These are phyloP conservation scores for Leccinum pellstonianum DNA, from an alignment of 768 basidiomycete species.

Conservation along the genomic window DNA sequence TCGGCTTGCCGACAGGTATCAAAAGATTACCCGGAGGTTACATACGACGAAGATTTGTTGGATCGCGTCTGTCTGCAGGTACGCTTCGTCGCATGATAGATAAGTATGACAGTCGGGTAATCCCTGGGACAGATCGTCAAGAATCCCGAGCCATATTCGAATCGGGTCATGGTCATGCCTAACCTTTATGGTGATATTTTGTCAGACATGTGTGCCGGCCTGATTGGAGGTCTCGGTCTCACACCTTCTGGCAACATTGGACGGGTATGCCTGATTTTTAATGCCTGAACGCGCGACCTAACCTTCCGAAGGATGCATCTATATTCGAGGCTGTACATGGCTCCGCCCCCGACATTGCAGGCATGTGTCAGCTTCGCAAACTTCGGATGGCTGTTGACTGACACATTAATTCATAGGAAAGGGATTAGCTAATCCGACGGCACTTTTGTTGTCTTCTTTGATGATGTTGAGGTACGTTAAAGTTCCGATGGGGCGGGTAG, in stretches of 20 bases:
- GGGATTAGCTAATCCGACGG: constrained; percentile 98
- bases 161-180: constrained; percentile 99
- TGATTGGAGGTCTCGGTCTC: constrained; percentile 96
- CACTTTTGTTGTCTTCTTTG: constrained; percentile 86
- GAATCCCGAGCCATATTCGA: constrained; percentile 90
- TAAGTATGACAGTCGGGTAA: neutral
- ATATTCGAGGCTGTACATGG: constrained; percentile 99
- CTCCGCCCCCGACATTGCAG: constrained; percentile 98
- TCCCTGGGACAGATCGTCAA: constrained; percentile 66
- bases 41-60: constrained; percentile 95
- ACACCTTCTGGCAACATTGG: constrained; percentile 99
- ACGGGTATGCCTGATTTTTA: constrained; percentile 50
- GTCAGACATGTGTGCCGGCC: constrained; percentile 97
- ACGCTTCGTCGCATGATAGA: constrained; percentile 14
- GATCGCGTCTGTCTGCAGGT: constrained; percentile 96
- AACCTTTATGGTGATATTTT: constrained; percentile 96
- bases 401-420: constrained; percentile 51
- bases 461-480: constrained; percentile 91
- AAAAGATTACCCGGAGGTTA: constrained; percentile 90
- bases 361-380: constrained; percentile 37
- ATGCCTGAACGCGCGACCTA: constrained; percentile 12
- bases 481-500: constrained; percentile 7
- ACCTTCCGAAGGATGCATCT: constrained; percentile 75
- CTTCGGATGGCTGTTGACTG: neutral
- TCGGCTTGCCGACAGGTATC: constrained; percentile 95